These are phyloP conservation scores for Chlorophyllum brunneum DNA, from an alignment of 768 basidiomycete genomes.

Conservation along the genomic window DNA sequence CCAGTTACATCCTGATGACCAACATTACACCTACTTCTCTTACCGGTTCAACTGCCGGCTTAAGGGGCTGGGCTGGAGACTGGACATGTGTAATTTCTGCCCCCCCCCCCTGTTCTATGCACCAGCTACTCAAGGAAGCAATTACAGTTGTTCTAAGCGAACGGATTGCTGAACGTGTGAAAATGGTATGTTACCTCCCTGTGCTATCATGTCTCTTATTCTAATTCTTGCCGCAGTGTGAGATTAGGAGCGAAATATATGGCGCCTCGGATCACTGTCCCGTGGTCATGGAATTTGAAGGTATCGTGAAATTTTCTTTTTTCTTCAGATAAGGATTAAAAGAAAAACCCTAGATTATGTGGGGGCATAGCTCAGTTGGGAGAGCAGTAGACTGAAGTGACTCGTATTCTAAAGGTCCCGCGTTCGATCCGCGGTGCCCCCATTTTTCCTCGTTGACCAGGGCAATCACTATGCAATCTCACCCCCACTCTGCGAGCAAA, in stretches of 20 bases:
- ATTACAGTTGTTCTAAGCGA: constrained; percentile 70
- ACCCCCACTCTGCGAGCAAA: too few relatives aligned
- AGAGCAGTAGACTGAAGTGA: constrained; percentile 62
- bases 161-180: constrained; percentile 57
- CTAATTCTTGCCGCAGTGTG: constrained; percentile 44
- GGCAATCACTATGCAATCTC: too few relatives aligned
- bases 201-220: not conserved
- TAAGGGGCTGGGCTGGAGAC: constrained; percentile 84
- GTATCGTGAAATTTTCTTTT: constrained; percentile 21
- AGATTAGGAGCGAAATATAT: constrained; percentile 81
- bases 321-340: too few relatives aligned
- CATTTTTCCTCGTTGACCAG: constrained; percentile 26
- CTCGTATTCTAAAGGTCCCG: constrained; percentile 59
- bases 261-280: constrained; percentile 89
- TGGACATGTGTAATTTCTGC: constrained; percentile 70
- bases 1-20: constrained; percentile 56
- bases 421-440: constrained; percentile 75
- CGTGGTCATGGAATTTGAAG: constrained; percentile 70
- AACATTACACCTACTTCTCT: constrained; percentile 83
- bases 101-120: not conserved
- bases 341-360: not conserved
- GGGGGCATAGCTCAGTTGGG: constrained; percentile 66
- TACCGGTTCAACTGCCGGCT: constrained; percentile 76
- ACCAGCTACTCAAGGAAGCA: not conserved
- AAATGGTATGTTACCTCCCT: constrained; percentile 37